Percentiles rank a stretch among this genome's conserved stretches.
Conservation (phyloP, 2,329 filamentous ascomycete species). For the Alternaria incomplexa region DNA sequence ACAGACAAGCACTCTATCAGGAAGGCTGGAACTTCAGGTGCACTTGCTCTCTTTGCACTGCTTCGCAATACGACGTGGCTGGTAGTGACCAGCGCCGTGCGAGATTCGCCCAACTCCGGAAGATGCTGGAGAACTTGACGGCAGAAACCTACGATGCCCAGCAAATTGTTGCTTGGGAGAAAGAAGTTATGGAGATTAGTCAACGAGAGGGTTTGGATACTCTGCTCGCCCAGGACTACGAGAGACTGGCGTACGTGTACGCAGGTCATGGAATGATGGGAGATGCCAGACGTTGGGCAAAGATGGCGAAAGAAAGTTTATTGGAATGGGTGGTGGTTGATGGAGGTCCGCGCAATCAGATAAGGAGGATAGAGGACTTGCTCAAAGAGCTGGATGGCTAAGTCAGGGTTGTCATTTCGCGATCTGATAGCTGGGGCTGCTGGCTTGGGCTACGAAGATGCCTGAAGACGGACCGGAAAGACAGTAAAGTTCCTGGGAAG, state of each 20-base stretch:
- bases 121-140: slow-evolving; percentile 22
- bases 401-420: neutral
- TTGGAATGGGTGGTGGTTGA: slow-evolving; percentile 28
- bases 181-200: slow-evolving; percentile 29
- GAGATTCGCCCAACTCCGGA: slow-evolving; percentile 22
- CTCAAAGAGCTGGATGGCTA: slow-evolving; percentile 21
- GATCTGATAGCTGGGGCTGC: neutral
- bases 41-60: slow-evolving; percentile 29
- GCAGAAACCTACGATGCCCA: slow-evolving; percentile 28
- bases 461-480: neutral
- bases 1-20: slow-evolving; percentile 24
- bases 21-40: slow-evolving; percentile 32
- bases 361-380: slow-evolving; percentile 23
- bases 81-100: slow-evolving; percentile 27
- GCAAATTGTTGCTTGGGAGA: slow-evolving; percentile 30
- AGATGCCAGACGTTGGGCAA: slow-evolving; percentile 26
- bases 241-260: slow-evolving; percentile 36
- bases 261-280: slow-evolving; percentile 18
- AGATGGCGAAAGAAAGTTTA: slow-evolving; percentile 25
- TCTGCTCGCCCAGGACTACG: slow-evolving; percentile 28
- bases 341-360: slow-evolving; percentile 17
- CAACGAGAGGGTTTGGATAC: slow-evolving; percentile 26
- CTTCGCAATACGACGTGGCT: slow-evolving; percentile 14
- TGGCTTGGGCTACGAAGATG: neutral
- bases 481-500: neutral